These are phyloP conservation scores for Sarocladium brachiariae DNA, from an alignment of 2,329 filamentous ascomycete species.

Conservation along the genomic window DNA sequence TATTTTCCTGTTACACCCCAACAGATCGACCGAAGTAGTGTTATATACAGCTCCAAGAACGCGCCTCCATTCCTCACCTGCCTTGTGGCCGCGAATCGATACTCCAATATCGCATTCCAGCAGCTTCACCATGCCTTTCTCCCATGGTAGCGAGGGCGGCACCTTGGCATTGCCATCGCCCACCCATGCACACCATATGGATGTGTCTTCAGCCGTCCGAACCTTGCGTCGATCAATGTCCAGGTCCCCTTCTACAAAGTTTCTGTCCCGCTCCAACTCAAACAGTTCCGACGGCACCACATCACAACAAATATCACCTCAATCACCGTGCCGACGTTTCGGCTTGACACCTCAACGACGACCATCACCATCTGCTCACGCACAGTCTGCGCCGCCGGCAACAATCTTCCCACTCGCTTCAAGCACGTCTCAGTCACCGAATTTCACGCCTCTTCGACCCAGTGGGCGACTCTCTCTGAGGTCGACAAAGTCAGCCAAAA, in stretches of 20 bases:
- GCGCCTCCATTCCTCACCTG: slow-evolving; percentile 10
- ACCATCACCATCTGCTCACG: slow-evolving; percentile 23
- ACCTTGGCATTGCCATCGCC: slow-evolving; percentile 84
- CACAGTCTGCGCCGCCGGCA: slow-evolving; percentile 29
- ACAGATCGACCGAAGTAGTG: background rate
- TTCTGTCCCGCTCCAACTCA: slow-evolving; percentile 49
- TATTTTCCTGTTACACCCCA: background rate
- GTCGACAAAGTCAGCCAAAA: slow-evolving; percentile 54
- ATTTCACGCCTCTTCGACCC: slow-evolving; percentile 59
- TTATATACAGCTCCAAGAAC: slow-evolving; percentile 6
- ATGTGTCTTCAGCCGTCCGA: slow-evolving; percentile 74
- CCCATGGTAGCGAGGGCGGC: slow-evolving; percentile 53
- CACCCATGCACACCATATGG: slow-evolving; percentile 73
- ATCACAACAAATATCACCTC: slow-evolving; percentile 31
- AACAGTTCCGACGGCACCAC: slow-evolving; percentile 40
- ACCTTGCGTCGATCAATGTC: slow-evolving; percentile 83
- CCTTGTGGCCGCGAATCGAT: slow-evolving; percentile 22
- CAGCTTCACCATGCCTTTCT: slow-evolving; percentile 47
- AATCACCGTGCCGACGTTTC: slow-evolving; percentile 43
- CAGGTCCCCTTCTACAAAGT: slow-evolving; percentile 80
- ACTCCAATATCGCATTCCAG: slow-evolving; percentile 20
- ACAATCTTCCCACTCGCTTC: slow-evolving; percentile 20
- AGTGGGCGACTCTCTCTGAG: slow-evolving; percentile 61
- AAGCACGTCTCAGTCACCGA: slow-evolving; percentile 35
- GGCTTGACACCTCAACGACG: slow-evolving; percentile 28